These are phyloP conservation scores for Termitomyces sp. DNA, from an alignment of 768 basidiomycete species.

Conservation along the genomic window DNA sequence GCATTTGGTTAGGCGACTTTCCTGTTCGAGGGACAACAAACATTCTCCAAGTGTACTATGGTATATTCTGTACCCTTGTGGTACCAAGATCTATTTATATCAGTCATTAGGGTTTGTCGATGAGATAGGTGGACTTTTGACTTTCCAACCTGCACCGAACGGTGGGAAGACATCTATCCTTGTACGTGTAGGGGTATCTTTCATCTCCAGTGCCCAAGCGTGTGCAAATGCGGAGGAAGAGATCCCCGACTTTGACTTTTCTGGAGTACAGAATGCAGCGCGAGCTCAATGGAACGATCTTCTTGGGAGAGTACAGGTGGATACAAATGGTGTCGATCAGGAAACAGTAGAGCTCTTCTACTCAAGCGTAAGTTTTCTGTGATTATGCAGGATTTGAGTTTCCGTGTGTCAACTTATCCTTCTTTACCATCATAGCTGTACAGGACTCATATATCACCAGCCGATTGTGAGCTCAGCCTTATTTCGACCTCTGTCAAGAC, in stretches of 20 bases:
- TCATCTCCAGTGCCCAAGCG: slow-evolving; percentile 55
- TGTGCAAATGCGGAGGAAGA: slow-evolving; percentile 57
- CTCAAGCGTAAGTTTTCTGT: slow-evolving; percentile 38
- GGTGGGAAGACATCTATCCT: slow-evolving; percentile 38
- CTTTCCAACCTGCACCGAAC: slow-evolving; percentile 37
- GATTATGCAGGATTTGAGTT: background rate
- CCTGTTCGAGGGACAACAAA: slow-evolving; percentile 41
- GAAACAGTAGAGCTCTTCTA: slow-evolving; percentile 53
- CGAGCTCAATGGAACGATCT: slow-evolving; percentile 53
- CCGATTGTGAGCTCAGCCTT: slow-evolving; percentile 44
- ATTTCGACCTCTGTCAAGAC: background rate
- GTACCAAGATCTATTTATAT: background rate
- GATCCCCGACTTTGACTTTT: slow-evolving; percentile 53
- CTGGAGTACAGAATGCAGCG: slow-evolving; percentile 34
- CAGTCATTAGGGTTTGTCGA: slow-evolving; percentile 34
- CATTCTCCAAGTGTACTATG: slow-evolving; percentile 41
- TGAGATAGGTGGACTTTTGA: slow-evolving; percentile 49
- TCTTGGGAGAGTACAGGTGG: slow-evolving; percentile 47
- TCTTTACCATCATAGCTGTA: slow-evolving; percentile 36
- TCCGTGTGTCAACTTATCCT: background rate
- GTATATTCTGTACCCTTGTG: slow-evolving; percentile 16
- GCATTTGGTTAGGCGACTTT: slow-evolving; percentile 45
- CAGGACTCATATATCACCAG: slow-evolving; percentile 56
- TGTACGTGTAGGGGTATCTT: slow-evolving; percentile 59
- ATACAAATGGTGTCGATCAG: slow-evolving; percentile 37